Percentiles rank a stretch among this genome's conserved stretches.
phyloP scores from a whole-genome alignment of 805 yeast species.

The Metschnikowia anglica region DNA sequence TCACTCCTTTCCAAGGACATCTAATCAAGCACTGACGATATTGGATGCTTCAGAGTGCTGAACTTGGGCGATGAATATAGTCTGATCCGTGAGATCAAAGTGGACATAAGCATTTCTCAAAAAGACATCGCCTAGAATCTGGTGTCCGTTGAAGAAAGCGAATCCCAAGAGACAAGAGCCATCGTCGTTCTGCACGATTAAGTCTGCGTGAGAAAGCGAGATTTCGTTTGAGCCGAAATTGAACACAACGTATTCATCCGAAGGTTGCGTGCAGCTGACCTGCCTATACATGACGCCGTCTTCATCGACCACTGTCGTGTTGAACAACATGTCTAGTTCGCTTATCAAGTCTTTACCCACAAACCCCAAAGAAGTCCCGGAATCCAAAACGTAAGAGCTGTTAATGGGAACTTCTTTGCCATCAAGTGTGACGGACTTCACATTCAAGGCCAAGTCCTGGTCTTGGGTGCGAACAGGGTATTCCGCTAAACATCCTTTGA shows the following conservation, averaged over 20 bases:
- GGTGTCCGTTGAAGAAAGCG: conserved; percentile 9
- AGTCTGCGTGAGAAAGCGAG: conserved; percentile 10
- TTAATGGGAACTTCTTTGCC: conserved; percentile 5
- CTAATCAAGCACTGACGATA: conserved; percentile 14
- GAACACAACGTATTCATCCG: conserved; percentile 15
- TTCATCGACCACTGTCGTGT: conserved; percentile 7
- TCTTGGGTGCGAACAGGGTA: conserved; percentile 5
- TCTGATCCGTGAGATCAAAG: conserved; percentile 19
- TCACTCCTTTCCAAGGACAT: no score
- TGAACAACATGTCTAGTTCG: conserved; percentile 12
- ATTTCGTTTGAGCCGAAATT: conserved; percentile 16
- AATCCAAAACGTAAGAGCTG: conserved; percentile 14
- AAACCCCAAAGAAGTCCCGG: conserved; percentile 18
- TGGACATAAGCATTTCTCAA: conserved; percentile 22
- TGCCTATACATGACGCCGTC: conserved; percentile 12
- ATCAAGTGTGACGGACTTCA: conserved; percentile 4
- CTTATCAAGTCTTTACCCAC: conserved; percentile 5
- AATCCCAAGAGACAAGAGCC: conserved; percentile 17
- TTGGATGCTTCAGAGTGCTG: conserved; percentile 10
- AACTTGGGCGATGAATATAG: conserved; percentile 18
- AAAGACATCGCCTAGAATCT: conserved; percentile 20
- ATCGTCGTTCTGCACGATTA: conserved; percentile 12
- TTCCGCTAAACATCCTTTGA: conserved; percentile 18
- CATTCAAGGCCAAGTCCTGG: conserved; percentile 9
- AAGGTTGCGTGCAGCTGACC: conserved; percentile 17